Percentiles rank a stretch among this genome's conserved stretches.
Conservation (phyloP, 2,329 filamentous ascomycete species). For the Penicillium polonicum region DNA sequence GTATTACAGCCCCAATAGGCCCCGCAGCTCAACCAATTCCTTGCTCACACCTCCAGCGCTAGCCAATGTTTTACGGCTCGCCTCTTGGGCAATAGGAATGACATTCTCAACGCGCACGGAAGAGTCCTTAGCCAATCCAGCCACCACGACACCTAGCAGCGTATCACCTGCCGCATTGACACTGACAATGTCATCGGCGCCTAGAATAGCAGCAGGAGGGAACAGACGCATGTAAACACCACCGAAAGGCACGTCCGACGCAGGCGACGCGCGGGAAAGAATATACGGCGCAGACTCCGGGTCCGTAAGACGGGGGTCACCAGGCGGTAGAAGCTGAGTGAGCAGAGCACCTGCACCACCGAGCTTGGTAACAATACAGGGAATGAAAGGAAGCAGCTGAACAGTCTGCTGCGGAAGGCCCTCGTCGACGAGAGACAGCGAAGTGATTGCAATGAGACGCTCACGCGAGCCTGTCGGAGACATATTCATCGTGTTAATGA, state of each 20-base stretch:
- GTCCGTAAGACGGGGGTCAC: slow-evolving; percentile 65
- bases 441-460: slow-evolving; percentile 68
- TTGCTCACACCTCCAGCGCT: slow-evolving; percentile 67
- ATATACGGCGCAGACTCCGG: slow-evolving; percentile 67
- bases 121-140: slow-evolving; percentile 63
- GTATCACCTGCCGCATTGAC: slow-evolving; percentile 96
- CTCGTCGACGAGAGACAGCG: slow-evolving; percentile 65
- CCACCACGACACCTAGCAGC: slow-evolving; percentile 80
- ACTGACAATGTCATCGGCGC: slow-evolving; percentile 67
- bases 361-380: slow-evolving; percentile 80
- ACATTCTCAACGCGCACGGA: slow-evolving; percentile 55
- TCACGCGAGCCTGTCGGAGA: slow-evolving; percentile 65
- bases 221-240: slow-evolving; percentile 83
- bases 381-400: slow-evolving; percentile 84
- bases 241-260: slow-evolving; percentile 61
- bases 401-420: slow-evolving; percentile 82
- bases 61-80: slow-evolving; percentile 74
- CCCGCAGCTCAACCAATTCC: slow-evolving; percentile 28
- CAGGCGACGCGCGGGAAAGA: slow-evolving; percentile 58
- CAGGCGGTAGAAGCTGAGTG: slow-evolving; percentile 65
- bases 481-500: slow-evolving; percentile 78
- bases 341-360: slow-evolving; percentile 74
- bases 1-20: slow-evolving; percentile 5
- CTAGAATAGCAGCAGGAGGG: slow-evolving; percentile 63
- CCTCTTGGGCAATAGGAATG: slow-evolving; percentile 77